Evolutionary conservation across 164 flowering plant species (phyloP), one percentile per base, ranked within the genome.

Genomic region (Akebia trifoliata): DNA sequence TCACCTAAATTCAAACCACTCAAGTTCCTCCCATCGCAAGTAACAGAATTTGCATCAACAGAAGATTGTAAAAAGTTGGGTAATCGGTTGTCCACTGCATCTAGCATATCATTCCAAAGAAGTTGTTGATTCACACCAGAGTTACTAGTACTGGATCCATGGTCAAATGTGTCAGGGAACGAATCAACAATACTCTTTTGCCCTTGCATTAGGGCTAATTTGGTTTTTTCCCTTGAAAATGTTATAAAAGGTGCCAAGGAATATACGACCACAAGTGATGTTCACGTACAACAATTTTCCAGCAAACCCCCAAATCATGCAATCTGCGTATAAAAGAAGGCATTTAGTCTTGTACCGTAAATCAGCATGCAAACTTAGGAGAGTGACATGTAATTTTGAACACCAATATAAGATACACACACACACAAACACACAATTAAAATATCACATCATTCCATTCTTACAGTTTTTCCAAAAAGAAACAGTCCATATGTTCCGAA

Each of bases 201-300:
- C 36, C 87, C 77, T 75, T 83, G 91, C 97, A 86, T 90, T 52
- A 52, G 67, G 46, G 49, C 54, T 14, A 44, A 42, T 51, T n/a
- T n/a, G n/a, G 8, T 39, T 12, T 24, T 50, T 29, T 37, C 50
- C 53, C 22, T 24, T 12, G 28, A 37, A 20, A 38, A n/a, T n/a
- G n/a, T n/a, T n/a, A n/a, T n/a, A n/a, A n/a, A n/a, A n/a, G n/a
- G n/a, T n/a, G n/a, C n/a, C n/a, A n/a, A n/a, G n/a, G n/a, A n/a
- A n/a, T n/a, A n/a, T n/a, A n/a, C n/a, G n/a, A n/a, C n/a, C n/a
- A n/a, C n/a, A n/a, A n/a, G n/a, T n/a, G n/a, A n/a, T n/a, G n/a
- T n/a, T n/a, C 37, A 30, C 38, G 4, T 31, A 17, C 37, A 30
- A 17, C 5, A 31, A 11, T 31, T 50, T 24, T n/a, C n/a, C 26